Conservation (phyloP, 192 early-diverging fungal genomes). For the Backusella morwellensis region DNA sequence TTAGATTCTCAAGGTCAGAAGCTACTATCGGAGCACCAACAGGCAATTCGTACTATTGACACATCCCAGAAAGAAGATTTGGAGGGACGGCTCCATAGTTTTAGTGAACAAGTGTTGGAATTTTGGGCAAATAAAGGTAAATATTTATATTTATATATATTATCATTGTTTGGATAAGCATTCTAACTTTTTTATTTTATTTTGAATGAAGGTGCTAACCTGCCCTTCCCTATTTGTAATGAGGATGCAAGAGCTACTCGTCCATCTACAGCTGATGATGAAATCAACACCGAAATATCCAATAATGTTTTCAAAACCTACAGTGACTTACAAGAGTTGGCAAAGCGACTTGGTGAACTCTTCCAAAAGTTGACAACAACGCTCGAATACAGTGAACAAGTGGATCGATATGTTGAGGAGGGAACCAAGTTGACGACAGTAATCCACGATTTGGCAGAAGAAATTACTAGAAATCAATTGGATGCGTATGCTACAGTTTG, state of each 20-base stretch:
- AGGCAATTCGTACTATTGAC: background rate
- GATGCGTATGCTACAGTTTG: background rate
- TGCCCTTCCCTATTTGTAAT: constrained; percentile 24
- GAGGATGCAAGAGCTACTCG: constrained; percentile 24
- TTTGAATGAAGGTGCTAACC: background rate
- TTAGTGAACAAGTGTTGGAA: background rate
- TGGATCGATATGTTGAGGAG: background rate
- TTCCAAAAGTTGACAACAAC: background rate
- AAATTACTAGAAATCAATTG: background rate
- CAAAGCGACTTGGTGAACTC: background rate
- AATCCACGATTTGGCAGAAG: background rate
- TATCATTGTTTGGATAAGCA: background rate
- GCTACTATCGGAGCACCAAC: background rate
- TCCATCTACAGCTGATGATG: constrained; percentile 17
- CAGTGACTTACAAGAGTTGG: constrained; percentile 10
- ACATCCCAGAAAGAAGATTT: background rate
- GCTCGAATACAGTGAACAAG: background rate
- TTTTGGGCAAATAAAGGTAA: constrained; percentile 15
- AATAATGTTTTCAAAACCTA: constrained; percentile 5
- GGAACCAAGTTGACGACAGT: background rate
- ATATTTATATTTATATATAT: background rate
- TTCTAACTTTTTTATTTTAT: background rate
- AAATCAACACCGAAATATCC: constrained; percentile 15
- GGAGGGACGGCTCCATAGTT: background rate
- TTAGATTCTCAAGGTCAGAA: background rate